phyloP scores from a whole-genome alignment of 2,329 filamentous ascomycete species.

The Keithomyces neogunnii region DNA sequence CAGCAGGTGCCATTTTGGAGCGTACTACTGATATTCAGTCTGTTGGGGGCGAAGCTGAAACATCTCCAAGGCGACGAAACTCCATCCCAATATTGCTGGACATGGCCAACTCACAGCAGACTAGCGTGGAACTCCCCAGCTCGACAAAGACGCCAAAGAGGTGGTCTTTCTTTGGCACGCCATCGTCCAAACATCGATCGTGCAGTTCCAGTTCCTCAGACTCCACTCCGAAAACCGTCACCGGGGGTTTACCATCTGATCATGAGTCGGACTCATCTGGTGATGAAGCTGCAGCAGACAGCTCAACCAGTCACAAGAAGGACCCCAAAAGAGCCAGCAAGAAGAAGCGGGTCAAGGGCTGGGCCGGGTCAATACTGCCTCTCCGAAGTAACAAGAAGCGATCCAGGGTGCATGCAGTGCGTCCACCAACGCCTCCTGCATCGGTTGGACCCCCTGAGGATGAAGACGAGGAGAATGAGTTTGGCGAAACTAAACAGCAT shows the following conservation, averaged over 20 bases:
- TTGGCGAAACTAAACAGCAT: conserved; percentile 7
- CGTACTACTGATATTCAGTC: conserved; percentile 21
- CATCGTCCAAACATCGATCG: conserved; percentile 38
- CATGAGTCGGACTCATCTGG: conserved; percentile 22
- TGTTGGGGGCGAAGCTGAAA: conserved; percentile 7
- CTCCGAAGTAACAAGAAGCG: conserved; percentile 41
- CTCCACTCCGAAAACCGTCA: conserved; percentile 20
- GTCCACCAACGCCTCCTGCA: conserved; percentile 39
- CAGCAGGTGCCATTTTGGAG: conserved; percentile 62
- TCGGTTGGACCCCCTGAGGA: conserved; percentile 19
- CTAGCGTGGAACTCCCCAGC: conserved; percentile 32
- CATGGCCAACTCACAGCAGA: conserved; percentile 25
- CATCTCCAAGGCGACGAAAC: conserved; percentile 43
- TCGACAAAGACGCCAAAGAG: conserved; percentile 45
- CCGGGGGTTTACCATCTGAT: conserved; percentile 25
- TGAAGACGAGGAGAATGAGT: conserved; percentile 20
- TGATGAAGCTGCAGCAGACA: conserved; percentile 13
- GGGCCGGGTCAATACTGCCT: conserved; percentile 60
- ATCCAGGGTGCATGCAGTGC: conserved; percentile 27
- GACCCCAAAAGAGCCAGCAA: conserved; percentile 26
- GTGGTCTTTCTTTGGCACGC: conserved; percentile 52
- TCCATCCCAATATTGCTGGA: conserved; percentile 48
- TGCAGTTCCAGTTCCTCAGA: conserved; percentile 39
- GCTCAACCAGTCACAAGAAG: conserved; percentile 18
- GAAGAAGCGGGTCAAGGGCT: conserved; percentile 66